Base-by-base conservation (phyloP, 495 filamentous ascomycete genomes). In the Pseudevernia furfuracea region DNA sequence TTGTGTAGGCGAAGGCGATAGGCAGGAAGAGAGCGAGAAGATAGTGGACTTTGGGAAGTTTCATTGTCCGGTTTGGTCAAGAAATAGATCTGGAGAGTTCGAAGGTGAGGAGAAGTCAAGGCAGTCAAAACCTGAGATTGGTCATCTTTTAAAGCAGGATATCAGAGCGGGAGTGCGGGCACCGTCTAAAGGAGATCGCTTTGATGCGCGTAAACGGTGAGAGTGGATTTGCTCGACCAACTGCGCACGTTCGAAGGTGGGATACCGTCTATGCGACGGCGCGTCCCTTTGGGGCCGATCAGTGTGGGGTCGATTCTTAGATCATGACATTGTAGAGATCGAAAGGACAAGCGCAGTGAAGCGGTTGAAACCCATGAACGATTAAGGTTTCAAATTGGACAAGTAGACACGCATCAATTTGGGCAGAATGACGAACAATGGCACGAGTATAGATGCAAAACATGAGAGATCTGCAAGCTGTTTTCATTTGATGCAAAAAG, bases 131-230 rank as follows among this genome's bases (percentile, higher is more conserved):
- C 3, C 3, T 30, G 34, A 25, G 23, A 53, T 4, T 12, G 3
- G 43, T n/a, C n/a, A n/a, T n/a, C n/a, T n/a, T n/a, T n/a, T n/a
- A 12, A 1, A 39, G 1, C 19, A 23, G 43, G 7, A 37, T 37
- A 19, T 9, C 17, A 28, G 23, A 61, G 12, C 23, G 60, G 49
- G 21, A 38, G 12, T 10, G 44, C n/a, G 34, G 46, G 34, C 43
- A 34, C 49, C 25, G 19, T 28, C 23, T 25, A n/a, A 52, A 28
- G 12, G 15, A 52, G 5, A 37, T 52, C 34, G 43, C 43, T 30
- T 17, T 53, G 46, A 53, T 28, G 60, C 60, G 60, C 41, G 19
- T 38, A 49, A 39, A 53, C 49, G 59, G 30, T 30, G 43, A 37
- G 30, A 37, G 12, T 28, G 23, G 4, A 53, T 39, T 52, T 32